phyloP scores from a whole-genome alignment of 2,329 filamentous ascomycete genomes.

The Fusarium nurragi region DNA sequence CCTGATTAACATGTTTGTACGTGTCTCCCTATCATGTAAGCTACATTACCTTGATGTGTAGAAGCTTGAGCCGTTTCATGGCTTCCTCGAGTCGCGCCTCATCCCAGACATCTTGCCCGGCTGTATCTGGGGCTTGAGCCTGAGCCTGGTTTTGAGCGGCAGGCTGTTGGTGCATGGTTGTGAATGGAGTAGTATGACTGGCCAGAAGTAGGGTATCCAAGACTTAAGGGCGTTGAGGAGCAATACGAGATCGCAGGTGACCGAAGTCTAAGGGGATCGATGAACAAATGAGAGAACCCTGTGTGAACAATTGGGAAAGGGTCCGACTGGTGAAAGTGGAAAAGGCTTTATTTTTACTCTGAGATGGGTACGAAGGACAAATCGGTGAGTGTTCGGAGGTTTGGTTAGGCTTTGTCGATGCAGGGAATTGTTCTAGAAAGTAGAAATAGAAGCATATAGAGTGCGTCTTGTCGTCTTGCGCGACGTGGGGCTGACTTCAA shows the following conservation, averaged over 20 bases:
- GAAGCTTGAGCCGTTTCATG: conserved; percentile 61
- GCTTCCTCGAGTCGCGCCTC: conserved; percentile 61
- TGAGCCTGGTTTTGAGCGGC: conserved; percentile 26
- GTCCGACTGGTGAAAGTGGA: conserved; percentile 13
- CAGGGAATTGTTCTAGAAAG: conserved; percentile 39
- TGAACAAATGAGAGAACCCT: conserved; percentile 13
- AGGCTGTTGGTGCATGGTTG: conserved; percentile 38
- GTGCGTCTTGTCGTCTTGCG: conserved; percentile 21
- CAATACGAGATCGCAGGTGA: conserved; percentile 30
- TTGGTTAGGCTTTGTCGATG: conserved; percentile 2
- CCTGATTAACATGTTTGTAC: conserved; percentile 31
- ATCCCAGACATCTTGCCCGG: conserved; percentile 52
- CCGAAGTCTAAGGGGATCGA: neutral
- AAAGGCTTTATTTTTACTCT: conserved; percentile 23
- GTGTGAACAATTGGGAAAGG: conserved; percentile 12
- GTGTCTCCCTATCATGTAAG: conserved; percentile 16
- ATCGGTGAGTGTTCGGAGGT: conserved; percentile 5
- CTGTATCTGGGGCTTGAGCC: conserved; percentile 31
- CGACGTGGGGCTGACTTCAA: conserved; percentile 34
- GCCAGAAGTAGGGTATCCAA: conserved; percentile 10
- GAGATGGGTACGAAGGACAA: conserved; percentile 1
- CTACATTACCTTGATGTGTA: conserved; percentile 62
- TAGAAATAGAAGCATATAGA: conserved; percentile 9
- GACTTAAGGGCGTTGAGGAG: conserved; percentile 15
- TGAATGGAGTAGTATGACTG: conserved; percentile 9